Evolutionary conservation across 2,329 filamentous ascomycete species (phyloP).

Genomic region (Domatiomyces globalis): DNA sequence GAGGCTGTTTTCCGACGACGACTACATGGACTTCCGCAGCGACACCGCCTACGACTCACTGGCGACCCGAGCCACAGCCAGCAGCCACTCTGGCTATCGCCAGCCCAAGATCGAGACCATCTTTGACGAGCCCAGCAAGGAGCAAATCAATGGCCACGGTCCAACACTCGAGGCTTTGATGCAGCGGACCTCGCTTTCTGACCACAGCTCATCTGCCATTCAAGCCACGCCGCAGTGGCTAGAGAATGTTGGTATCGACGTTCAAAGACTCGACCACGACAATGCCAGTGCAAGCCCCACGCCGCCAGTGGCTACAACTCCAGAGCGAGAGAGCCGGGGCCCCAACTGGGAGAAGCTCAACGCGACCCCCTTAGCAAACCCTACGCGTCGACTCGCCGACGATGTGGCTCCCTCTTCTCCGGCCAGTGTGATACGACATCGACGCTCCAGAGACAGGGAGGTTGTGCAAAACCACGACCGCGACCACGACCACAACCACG

Average conservation of each 20-base stretch:
- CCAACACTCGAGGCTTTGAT: constrained; percentile 10
- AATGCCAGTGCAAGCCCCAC: constrained; percentile 3
- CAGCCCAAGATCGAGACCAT: constrained; percentile 49
- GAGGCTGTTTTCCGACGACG: constrained; percentile 43
- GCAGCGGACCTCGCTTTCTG: constrained; percentile 11
- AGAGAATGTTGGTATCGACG: constrained; percentile 10
- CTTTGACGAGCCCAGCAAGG: constrained; percentile 40
- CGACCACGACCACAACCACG: background rate
- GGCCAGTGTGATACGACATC: background rate
- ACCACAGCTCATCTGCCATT: background rate
- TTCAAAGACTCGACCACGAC: constrained; percentile 7
- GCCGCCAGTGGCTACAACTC: constrained; percentile 4
- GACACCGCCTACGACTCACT: constrained; percentile 51
- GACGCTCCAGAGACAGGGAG: background rate
- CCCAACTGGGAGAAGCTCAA: background rate
- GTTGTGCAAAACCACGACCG: background rate
- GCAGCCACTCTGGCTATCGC: constrained; percentile 37
- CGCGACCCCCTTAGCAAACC: background rate
- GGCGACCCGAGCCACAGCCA: constrained; percentile 44
- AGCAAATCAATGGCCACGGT: constrained; percentile 2
- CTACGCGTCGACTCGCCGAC: background rate
- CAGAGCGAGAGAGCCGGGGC: background rate
- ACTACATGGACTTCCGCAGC: constrained; percentile 47
- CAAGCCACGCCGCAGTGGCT: background rate
- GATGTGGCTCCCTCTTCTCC: background rate